phyloP scores from a whole-genome alignment of 345 rosid species.

The Iberis pinnata region DNA sequence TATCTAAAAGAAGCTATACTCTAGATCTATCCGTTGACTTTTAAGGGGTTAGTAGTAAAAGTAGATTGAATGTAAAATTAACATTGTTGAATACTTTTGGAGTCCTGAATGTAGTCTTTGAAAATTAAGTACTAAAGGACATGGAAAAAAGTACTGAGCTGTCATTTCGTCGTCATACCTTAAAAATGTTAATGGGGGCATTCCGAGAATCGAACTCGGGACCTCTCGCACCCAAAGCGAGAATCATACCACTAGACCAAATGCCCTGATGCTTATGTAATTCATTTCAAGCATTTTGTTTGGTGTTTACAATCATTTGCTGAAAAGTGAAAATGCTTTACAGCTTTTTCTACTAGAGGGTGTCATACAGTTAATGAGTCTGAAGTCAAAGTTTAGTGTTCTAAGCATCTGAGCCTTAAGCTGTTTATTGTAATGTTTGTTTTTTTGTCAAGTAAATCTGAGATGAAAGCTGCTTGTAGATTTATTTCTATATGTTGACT shows the following conservation, averaged over 20 bases:
- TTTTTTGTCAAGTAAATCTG: not conserved
- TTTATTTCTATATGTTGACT: not conserved
- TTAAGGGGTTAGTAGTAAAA: too few species aligned
- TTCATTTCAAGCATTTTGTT: not conserved
- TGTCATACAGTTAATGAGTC: not conserved
- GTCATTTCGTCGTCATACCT: too few species aligned
- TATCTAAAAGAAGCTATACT: too few species aligned
- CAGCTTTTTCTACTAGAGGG: not conserved
- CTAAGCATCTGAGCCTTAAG: too few species aligned
- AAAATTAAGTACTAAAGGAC: too few species aligned
- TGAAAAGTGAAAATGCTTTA: not conserved
- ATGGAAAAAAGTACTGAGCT: too few species aligned
- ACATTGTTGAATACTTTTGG: too few species aligned
- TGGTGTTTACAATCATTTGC: not conserved
- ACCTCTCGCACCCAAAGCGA: conserved; percentile 87
- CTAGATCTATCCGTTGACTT: too few species aligned
- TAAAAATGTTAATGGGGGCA: too few species aligned
- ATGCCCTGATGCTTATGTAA: conserved; percentile 31
- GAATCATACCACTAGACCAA: conserved; percentile 84
- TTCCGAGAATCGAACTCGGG: conserved; percentile 2
- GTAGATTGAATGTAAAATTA: too few species aligned
- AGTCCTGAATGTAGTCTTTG: too few species aligned
- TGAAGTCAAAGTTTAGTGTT: not conserved
- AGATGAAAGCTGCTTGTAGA: not conserved
- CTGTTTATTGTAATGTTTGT: not conserved